Evolutionary conservation across 148 eudicot species (phyloP).

Genomic region (Cornus florida): DNA sequence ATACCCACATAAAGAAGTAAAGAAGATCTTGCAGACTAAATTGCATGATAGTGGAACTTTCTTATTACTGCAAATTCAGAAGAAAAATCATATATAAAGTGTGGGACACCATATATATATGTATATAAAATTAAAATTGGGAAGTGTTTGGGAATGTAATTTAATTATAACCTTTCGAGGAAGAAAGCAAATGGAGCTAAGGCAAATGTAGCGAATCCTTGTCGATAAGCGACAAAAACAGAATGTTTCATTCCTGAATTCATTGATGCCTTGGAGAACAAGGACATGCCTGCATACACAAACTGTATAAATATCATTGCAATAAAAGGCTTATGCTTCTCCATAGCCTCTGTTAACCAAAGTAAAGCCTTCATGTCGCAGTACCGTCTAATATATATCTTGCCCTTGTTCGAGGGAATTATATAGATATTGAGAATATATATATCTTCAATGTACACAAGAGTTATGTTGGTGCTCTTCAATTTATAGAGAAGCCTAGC

Average conservation of each 20-base stretch:
- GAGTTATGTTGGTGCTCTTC: too few relatives aligned
- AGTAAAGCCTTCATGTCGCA: too few relatives aligned
- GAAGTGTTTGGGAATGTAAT: too few relatives aligned
- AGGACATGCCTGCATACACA: conserved; percentile 35
- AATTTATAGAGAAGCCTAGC: too few relatives aligned
- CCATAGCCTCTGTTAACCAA: background rate
- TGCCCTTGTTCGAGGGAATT: too few relatives aligned
- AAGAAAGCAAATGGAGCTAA: conserved; percentile 36
- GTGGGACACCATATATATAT: too few relatives aligned
- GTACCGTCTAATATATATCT: too few relatives aligned
- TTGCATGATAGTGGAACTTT: background rate
- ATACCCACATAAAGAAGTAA: background rate
- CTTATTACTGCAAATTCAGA: background rate
- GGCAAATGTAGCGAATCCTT: conserved; percentile 23
- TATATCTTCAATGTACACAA: too few relatives aligned
- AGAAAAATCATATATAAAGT: background rate
- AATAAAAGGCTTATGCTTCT: conserved; percentile 26
- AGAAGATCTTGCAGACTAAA: background rate
- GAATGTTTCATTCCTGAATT: conserved; percentile 24
- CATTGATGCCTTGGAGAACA: conserved; percentile 34
- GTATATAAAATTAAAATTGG: too few relatives aligned
- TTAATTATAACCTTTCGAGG: conserved; percentile 19
- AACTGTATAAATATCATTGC: conserved; percentile 25
- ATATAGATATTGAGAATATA: too few relatives aligned
- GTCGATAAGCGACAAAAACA: conserved; percentile 29